Evolutionary conservation across 2,329 filamentous ascomycete species (phyloP), one percentile per base, ranked within the genome.

Genomic region (Fusarium succisae): DNA sequence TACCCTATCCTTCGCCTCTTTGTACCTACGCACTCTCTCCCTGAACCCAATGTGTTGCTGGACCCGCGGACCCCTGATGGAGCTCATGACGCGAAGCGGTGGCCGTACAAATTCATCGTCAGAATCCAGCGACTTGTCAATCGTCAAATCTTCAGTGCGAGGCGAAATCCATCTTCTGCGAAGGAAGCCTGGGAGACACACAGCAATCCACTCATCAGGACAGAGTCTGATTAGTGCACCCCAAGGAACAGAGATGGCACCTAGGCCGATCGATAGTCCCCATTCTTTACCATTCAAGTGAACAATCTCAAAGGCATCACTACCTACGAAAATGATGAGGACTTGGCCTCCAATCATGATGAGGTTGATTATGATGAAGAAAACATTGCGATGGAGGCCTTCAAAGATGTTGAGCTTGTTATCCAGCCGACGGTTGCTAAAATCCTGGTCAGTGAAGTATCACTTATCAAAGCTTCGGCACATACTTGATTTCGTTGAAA

Each of bases 331-430:
- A 75, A 97, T 89, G 79, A 97, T 97, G 83, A 97, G 89, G 26
- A 95, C 85, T 79, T 98, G 95, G 14, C 93, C 93, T 72, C 90
- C 94, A 67, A 96, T 87, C 92, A 97, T 97, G 82, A 96, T 87
- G 62, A 88, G 79, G 82, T 95, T 93, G 82, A 97, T 97, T 32
- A 86, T 86, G 37, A 95, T 87, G 85, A 97, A 97, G 86, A 95
- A 96, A 79, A 88, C 91, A 81, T 97, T 97, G 76, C 87, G 88
- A 26, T 89, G 87, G 65, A 97, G 90, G 63, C 93, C 93, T 81
- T 97, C 94, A 66, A 97, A 94, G 65, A 97, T 92, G 81, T 97
- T 97, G 84, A 96, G 91, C 64, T 90, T 90, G 83, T 97, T 97
- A 82, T 97, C 95, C 22, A 97, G 88, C 20, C 89, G 88, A 37